Base-by-base conservation (phyloP, 2,329 filamentous ascomycete genomes). In the Plectosphaerella sp. region DNA sequence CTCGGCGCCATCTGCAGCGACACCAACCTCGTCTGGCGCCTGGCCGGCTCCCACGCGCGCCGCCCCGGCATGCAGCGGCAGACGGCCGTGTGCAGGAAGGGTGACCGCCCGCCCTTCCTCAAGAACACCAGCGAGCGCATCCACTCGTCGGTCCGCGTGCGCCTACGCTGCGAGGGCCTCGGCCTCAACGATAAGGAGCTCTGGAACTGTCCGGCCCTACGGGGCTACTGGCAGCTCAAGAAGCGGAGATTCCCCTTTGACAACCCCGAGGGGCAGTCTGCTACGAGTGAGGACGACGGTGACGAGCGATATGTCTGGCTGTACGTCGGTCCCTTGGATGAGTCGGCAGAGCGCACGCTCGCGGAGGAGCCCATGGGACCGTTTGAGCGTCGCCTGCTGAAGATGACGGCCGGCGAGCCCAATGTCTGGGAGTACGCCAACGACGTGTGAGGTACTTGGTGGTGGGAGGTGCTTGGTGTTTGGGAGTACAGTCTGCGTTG, bases 81-180 rank as follows among this genome's bases (percentile, higher is more conserved):
- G 53, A 64, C 70, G 15, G 68, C 72, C 2, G 64, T 67, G 45
- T 33, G 28, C 28, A 72, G 69, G 2, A 70, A 72, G 9, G 61
- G 60, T 12, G 59, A 63, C 33, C 64, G 65, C 41, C 57, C 61
- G 1, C 63, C 65, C 9, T 79, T 72, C 52, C 70, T 83, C 24
- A 61, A 72, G 49, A 71, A 77, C 54, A 83, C 79, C 10, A 78
- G 81, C 58, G 79, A 83, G 62, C 72, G 75, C 9, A 72, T 82
- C 35, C 79, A 83, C 60, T 74, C 74, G 54, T 78, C 76, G 2
- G 79, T 79, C 2, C 72, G 79, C 1, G 69, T 80, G n/a, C 73
- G 78, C 4, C 70, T 82, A 14, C 74, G 75, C 2, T 75, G 75
- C 54, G 61, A 72, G 48, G 79, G 79, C 2, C 69, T 79, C 3